Percentiles rank a stretch among this genome's conserved stretches.
phyloP scores from a whole-genome alignment of 2,329 filamentous ascomycete species.

The Alternaria panax region DNA sequence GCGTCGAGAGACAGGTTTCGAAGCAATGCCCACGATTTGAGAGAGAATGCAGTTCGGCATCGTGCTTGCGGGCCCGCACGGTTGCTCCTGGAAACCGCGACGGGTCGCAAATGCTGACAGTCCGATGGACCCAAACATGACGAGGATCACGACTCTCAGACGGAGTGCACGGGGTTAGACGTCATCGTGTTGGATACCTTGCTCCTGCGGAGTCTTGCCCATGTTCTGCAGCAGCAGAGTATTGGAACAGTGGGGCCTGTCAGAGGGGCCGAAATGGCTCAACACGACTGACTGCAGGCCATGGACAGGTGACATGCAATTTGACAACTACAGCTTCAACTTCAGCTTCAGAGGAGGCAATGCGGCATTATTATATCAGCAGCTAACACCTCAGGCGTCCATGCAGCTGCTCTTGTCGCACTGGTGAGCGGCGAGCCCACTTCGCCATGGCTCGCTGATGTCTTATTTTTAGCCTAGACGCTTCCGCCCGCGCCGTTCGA shows the following conservation, averaged over 20 bases:
- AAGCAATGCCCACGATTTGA: neutral
- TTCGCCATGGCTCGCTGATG: neutral
- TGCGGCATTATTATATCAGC: slow-evolving; percentile 6
- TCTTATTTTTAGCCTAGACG: slow-evolving; percentile 3
- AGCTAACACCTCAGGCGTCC: neutral
- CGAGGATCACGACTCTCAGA: slow-evolving; percentile 2
- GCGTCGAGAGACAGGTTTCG: neutral
- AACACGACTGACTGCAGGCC: slow-evolving; percentile 2
- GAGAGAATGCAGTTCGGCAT: neutral
- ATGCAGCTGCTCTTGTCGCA: neutral
- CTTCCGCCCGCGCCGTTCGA: slow-evolving; percentile 1
- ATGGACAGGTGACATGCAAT: slow-evolving; percentile 3
- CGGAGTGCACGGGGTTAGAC: slow-evolving; percentile 7
- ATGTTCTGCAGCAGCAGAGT: slow-evolving; percentile 8
- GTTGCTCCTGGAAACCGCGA: slow-evolving; percentile 11
- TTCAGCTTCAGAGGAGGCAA: slow-evolving; percentile 4
- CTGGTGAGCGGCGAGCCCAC: slow-evolving; percentile 6
- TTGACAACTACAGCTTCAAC: neutral
- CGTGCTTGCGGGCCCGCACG: neutral
- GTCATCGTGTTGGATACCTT: slow-evolving; percentile 17
- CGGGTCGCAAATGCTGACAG: neutral
- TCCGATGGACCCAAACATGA: neutral
- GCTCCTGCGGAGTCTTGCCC: slow-evolving; percentile 1
- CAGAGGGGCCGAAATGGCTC: slow-evolving; percentile 11
- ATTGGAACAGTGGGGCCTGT: slow-evolving; percentile 14